Conservation (phyloP, 129 eudicot genomes). For the Tanacetum coccineum region DNA sequence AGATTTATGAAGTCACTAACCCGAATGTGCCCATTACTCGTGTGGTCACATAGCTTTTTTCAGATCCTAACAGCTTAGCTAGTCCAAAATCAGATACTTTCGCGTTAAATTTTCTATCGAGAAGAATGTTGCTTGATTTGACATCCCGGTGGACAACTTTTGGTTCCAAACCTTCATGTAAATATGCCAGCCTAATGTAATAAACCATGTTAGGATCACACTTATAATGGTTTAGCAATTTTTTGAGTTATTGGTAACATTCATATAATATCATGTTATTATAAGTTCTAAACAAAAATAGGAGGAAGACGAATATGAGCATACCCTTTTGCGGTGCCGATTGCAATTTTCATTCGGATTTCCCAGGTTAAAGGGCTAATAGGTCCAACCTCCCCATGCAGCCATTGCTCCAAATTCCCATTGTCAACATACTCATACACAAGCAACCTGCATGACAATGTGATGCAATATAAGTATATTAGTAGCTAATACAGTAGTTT, state of each 20-base stretch:
- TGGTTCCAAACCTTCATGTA: slow-evolving; percentile 96
- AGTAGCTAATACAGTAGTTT: not conserved
- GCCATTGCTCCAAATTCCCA: slow-evolving; percentile 98
- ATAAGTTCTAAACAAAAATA: too few species aligned
- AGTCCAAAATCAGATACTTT: slow-evolving; percentile 97
- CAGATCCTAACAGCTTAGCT: slow-evolving; percentile 85
- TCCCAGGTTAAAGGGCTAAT: slow-evolving; percentile 39
- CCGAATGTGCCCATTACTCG: slow-evolving; percentile 98
- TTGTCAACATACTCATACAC: slow-evolving; percentile 93
- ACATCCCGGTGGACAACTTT: slow-evolving; percentile 98
- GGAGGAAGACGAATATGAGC: not conserved
- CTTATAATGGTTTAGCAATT: too few species aligned
- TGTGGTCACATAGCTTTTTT: slow-evolving; percentile 80
- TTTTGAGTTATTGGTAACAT: too few species aligned
- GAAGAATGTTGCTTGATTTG: slow-evolving; percentile 89
- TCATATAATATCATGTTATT: too few species aligned
- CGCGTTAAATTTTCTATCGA: slow-evolving; percentile 81
- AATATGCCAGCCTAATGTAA: slow-evolving; percentile 64
- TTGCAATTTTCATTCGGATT: slow-evolving; percentile 24
- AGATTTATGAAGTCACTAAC: slow-evolving; percentile 37
- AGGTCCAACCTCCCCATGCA: slow-evolving; percentile 91
- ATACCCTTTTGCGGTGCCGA: slow-evolving; percentile 27
- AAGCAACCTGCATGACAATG: slow-evolving; percentile 55
- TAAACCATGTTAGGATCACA: slow-evolving; percentile 10
- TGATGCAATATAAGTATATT: not conserved